A percentile compares a stretch with the other conserved stretches of the same genome.
Conservation (phyloP, 345 rosid genomes). For the Garcia nutans region DNA sequence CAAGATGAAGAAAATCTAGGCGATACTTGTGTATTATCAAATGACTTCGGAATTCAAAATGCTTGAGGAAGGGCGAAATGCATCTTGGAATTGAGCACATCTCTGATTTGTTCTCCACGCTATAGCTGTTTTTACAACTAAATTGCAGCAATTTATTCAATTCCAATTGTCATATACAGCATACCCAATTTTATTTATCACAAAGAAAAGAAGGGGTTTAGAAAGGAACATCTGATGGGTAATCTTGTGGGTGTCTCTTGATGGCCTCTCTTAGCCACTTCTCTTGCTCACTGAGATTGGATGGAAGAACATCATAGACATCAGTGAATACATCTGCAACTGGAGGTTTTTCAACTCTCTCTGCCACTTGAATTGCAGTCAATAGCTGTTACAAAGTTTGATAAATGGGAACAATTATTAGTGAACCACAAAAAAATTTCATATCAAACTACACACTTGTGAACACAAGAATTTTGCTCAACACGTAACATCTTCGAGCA, state of each 20-base stretch:
- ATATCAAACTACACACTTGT: neutral
- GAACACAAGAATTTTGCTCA: neutral
- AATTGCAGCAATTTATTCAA: neutral
- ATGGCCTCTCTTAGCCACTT: conserved; percentile 50
- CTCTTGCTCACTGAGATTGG: conserved; percentile 77
- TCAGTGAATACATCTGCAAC: conserved; percentile 62
- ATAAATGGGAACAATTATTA: neutral
- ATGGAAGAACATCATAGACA: conserved; percentile 63
- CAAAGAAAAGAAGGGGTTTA: conserved; percentile 18
- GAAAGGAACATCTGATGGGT: conserved; percentile 63
- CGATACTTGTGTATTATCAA: too few relatives aligned
- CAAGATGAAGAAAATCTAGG: too few relatives aligned
- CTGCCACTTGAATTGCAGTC: conserved; percentile 72
- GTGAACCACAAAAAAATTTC: neutral
- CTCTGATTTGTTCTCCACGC: too few relatives aligned
- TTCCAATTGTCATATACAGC: too few relatives aligned
- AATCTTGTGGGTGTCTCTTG: conserved; percentile 59
- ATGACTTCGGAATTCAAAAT: too few relatives aligned
- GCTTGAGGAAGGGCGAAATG: too few relatives aligned
- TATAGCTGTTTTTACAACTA: too few relatives aligned
- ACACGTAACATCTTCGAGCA: neutral
- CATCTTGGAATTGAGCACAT: too few relatives aligned
- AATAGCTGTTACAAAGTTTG: conserved; percentile 48
- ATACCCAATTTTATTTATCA: neutral
- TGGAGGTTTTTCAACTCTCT: conserved; percentile 67